Base-by-base conservation (phyloP, 495 filamentous ascomycete species). In the Hypomontagnella submonticulosa region DNA sequence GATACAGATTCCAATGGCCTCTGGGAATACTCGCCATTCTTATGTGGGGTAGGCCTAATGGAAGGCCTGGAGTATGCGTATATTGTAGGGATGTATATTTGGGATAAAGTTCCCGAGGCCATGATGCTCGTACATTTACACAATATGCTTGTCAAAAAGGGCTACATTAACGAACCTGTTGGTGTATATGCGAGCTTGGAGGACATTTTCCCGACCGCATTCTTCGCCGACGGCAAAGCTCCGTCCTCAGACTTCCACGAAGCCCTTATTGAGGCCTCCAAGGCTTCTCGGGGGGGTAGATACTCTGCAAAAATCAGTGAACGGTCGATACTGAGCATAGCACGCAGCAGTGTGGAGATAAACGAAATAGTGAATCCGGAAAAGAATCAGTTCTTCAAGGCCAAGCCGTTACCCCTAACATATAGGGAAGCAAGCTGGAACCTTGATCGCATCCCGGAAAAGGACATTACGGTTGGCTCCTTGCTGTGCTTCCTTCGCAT, bases 11-110 rank as follows among this genome's bases (percentile, higher is more conserved):
- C 75, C 1, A 84, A 83, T 54, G 80, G 79, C 3, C 72, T 83
- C 40, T 83, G 79, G 81, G 76, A 79, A 33, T 83, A 81, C 51
- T 84, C 79, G 13, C 83, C 81, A 2, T 83, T 78, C 62, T 73
- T 84, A 12, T 84, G 81, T 44, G 80, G 80, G 6, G 75, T 73
- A 3, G 79, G 81, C 2, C 72, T 84, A 4, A 60, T 61, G 12
- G 79, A 83, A 63, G 76, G 48, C 4, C 73, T 84, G 1, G 69
- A 76, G 18, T 42, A 75, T 32, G 67, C 69, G 1, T 81, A 79
- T 52, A 32, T 66, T 3, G 55, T 64, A 27, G 63, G 69, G n/a
- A 67, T 80, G 48, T 7, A 66, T 12, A 5, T 80, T 15, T 77
- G 73, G 65, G 76, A 77, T 12, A 56, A 60, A 38, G 63, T 75